A percentile compares a stretch with the other conserved stretches of the same genome.
These are phyloP conservation scores for Phytopythium helicoides DNA, from an alignment of 352 stramenopile genomes.

Conservation along the genomic window DNA sequence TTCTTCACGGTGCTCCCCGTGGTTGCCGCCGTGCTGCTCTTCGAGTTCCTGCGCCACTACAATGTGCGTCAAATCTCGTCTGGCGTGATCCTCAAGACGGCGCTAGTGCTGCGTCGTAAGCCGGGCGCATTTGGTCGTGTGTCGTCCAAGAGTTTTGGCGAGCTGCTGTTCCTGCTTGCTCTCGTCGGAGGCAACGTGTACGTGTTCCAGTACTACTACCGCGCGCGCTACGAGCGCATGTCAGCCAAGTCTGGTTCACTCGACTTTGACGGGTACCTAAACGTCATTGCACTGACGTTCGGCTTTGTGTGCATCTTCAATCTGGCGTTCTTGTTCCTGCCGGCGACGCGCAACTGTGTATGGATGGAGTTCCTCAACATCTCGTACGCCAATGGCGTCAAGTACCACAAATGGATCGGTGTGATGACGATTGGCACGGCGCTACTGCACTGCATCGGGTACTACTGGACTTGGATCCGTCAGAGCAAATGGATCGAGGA, in stretches of 20 bases:
- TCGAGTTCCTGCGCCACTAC: constrained; percentile 36
- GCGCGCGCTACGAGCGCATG: constrained; percentile 6
- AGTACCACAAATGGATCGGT: constrained; percentile 54
- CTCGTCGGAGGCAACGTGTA: constrained; percentile 25
- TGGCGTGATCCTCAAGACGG: no score
- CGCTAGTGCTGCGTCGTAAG: constrained; percentile 19
- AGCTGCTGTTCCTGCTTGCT: constrained; percentile 29
- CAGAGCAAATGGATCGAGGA: constrained; percentile 19
- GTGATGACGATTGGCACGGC: no score
- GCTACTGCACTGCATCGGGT: constrained; percentile 27
- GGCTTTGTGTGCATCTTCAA: constrained; percentile 44
- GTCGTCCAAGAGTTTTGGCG: constrained; percentile 38
- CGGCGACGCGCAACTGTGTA: constrained; percentile 35
- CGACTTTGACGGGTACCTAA: constrained; percentile 17
- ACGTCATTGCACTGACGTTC: constrained; percentile 27
- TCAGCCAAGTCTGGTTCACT: constrained; percentile 11
- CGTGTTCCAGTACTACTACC: constrained; percentile 27
- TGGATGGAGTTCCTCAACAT: constrained; percentile 65
- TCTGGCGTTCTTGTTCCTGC: constrained; percentile 48
- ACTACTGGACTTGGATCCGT: constrained; percentile 28
- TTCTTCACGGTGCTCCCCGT: constrained; percentile 42
- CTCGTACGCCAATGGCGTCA: constrained; percentile 47
- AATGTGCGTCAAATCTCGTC: constrained; percentile 45
- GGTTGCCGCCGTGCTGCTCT: constrained; percentile 28
- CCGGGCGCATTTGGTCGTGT: constrained; percentile 35